phyloP scores from a whole-genome alignment of 768 basidiomycete genomes.

The Gloeostereum incarnatum region DNA sequence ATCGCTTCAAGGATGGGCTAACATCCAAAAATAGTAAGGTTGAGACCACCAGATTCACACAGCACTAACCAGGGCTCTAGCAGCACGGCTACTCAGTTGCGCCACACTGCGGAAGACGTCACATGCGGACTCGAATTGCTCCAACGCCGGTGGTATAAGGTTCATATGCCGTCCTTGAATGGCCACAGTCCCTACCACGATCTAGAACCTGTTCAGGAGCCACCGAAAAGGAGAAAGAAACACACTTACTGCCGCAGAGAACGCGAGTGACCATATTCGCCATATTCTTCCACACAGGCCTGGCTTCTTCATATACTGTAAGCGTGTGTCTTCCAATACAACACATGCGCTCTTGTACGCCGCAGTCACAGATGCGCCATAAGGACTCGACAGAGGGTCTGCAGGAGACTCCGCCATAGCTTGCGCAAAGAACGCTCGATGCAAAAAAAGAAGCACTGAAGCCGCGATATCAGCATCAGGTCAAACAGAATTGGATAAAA shows the following conservation, averaged over 20 bases:
- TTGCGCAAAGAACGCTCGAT: slow-evolving; percentile 49
- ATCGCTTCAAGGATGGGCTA: slow-evolving; percentile 38
- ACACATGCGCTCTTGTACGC: slow-evolving; percentile 42
- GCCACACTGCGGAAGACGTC: slow-evolving; percentile 34
- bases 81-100: slow-evolving; percentile 37
- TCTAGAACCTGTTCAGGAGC: slow-evolving; percentile 26
- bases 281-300: slow-evolving; percentile 40
- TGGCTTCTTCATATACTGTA: slow-evolving; percentile 34
- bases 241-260: slow-evolving; percentile 40
- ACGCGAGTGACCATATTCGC: slow-evolving; percentile 50
- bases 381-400: slow-evolving; percentile 38
- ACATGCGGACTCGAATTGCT: slow-evolving; percentile 37
- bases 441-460: slow-evolving; percentile 44
- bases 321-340: slow-evolving; percentile 30
- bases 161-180: slow-evolving; percentile 31
- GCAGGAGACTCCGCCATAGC: slow-evolving; percentile 38
- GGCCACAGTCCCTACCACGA: slow-evolving; percentile 47
- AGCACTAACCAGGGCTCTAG: slow-evolving; percentile 34
- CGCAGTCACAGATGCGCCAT: slow-evolving; percentile 39
- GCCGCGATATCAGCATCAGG: slow-evolving; percentile 9
- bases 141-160: slow-evolving; percentile 34
- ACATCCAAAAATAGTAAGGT: not conserved
- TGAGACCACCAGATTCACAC: not conserved
- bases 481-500: slow-evolving; percentile 4
- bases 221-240: not conserved